A percentile compares a stretch with the other conserved stretches of the same genome.
Conservation (phyloP, 805 yeast species). For the Hanseniaspora vineae region DNA sequence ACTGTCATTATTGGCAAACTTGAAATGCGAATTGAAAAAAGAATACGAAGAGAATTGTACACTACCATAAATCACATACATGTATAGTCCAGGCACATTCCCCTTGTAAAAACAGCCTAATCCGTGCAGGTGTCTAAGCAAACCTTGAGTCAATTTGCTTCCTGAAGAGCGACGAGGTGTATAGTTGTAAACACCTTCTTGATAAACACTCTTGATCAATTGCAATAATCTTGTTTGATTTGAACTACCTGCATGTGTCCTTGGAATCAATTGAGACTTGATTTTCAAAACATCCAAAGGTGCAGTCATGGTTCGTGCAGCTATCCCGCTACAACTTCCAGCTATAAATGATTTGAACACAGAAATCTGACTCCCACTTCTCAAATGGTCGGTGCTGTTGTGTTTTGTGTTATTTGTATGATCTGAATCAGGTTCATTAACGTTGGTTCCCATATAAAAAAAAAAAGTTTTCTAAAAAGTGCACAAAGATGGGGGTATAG, state of each 20-base stretch:
- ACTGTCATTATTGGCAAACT: constrained; percentile 5
- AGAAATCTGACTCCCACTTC: constrained; percentile 39
- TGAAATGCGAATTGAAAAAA: constrained; percentile 32
- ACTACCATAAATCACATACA: constrained; percentile 80
- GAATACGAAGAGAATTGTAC: constrained; percentile 70
- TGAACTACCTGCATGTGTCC: constrained; percentile 1
- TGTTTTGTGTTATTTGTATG: constrained; percentile 7
- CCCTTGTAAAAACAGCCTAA: constrained; percentile 85
- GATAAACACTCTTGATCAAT: not conserved
- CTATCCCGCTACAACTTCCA: constrained; percentile 59
- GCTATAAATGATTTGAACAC: constrained; percentile 44
- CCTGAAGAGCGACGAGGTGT: too few relatives aligned
- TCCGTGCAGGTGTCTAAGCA: constrained; percentile 25
- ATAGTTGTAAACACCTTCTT: not conserved
- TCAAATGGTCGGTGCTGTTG: constrained; percentile 29
- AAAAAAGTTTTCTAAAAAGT: too few relatives aligned
- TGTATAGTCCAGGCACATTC: constrained; percentile 77
- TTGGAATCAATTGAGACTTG: constrained; percentile 16
- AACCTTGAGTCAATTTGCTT: too few relatives aligned
- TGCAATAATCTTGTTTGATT: not conserved
- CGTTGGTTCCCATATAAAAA: too few relatives aligned
- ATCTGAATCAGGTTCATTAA: not conserved
- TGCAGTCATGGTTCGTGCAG: constrained; percentile 32
- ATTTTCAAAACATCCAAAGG: constrained; percentile 24
- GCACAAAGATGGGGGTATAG: too few relatives aligned